Evolutionary conservation across 371 early-diverging fungal species (phyloP).

Genomic region (Gilbertella persicaria): DNA sequence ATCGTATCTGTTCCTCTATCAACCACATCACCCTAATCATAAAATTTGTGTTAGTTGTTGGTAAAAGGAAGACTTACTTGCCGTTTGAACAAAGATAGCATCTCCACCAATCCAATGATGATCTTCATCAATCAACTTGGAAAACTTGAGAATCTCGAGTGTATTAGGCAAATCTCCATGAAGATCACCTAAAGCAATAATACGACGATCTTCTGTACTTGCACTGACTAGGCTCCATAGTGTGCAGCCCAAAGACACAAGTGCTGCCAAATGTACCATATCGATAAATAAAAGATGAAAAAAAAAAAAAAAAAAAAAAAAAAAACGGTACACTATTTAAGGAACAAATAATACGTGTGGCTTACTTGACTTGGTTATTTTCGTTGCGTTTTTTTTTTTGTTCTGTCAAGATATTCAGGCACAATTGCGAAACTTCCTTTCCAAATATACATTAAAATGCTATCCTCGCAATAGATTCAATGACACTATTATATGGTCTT

Average conservation of each 20-base stretch:
- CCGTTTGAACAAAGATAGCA: slow-evolving; percentile 57
- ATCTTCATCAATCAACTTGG: slow-evolving; percentile 59
- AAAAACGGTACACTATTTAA: too few species aligned
- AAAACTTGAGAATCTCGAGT: slow-evolving; percentile 59
- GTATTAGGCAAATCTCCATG: slow-evolving; percentile 72
- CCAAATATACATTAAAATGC: too few species aligned
- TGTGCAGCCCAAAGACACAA: too few species aligned
- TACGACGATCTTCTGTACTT: slow-evolving; percentile 39
- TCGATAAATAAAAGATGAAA: neutral
- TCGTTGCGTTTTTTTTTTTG: too few species aligned
- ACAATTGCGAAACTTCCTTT: too few species aligned
- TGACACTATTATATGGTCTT: too few species aligned
- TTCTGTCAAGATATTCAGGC: too few species aligned
- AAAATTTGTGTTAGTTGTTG: neutral
- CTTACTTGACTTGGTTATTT: too few species aligned
- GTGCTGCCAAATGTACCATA: too few species aligned
- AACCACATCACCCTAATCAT: slow-evolving; percentile 68
- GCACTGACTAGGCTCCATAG: neutral
- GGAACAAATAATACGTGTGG: neutral
- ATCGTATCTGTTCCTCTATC: slow-evolving; percentile 79
- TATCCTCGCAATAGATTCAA: too few species aligned
- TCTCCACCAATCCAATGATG: slow-evolving; percentile 67
- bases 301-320: neutral
- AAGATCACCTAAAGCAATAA: slow-evolving; percentile 79
- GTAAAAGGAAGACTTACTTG: too few species aligned